Evolutionary conservation across 2,329 filamentous ascomycete species (phyloP).

Genomic region (Alternaria longipes): DNA sequence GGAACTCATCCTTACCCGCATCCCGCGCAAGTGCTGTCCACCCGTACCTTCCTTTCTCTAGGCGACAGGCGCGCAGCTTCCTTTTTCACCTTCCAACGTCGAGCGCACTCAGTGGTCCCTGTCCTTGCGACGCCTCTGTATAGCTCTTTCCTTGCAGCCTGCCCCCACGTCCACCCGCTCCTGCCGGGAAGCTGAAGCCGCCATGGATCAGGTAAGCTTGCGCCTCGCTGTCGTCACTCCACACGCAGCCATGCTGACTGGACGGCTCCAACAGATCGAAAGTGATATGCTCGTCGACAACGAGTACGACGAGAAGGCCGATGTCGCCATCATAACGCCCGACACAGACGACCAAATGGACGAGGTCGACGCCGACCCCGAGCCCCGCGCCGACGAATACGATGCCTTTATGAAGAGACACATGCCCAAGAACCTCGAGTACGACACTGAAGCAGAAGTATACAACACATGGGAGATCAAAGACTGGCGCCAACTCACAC

Average conservation of each 20-base stretch:
- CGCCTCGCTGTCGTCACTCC: constrained; percentile 8
- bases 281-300: constrained; percentile 71
- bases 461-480: constrained; percentile 87
- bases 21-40: constrained; percentile 20
- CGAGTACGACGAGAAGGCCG: constrained; percentile 69
- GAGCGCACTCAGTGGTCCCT: constrained; percentile 21
- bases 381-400: constrained; percentile 68
- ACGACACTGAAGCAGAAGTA: constrained; percentile 79
- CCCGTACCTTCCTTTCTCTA: constrained; percentile 24
- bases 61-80: constrained; percentile 34
- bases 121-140: constrained; percentile 1
- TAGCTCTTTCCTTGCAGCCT: constrained; percentile 14
- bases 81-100: constrained; percentile 7
- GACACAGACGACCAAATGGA: constrained; percentile 67
- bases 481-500: constrained; percentile 77
- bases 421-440: constrained; percentile 79
- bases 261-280: constrained; percentile 58
- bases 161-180: constrained; percentile 26
- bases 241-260: constrained; percentile 19
- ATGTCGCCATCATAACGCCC: constrained; percentile 70
- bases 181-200: constrained; percentile 22
- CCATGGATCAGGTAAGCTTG: constrained; percentile 53
- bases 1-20: constrained; percentile 28
- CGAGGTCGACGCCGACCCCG: constrained; percentile 62
- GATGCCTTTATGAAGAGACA: constrained; percentile 86